phyloP scores from a whole-genome alignment of 306 rosid species.

The Macrotyloma uniflorum region DNA sequence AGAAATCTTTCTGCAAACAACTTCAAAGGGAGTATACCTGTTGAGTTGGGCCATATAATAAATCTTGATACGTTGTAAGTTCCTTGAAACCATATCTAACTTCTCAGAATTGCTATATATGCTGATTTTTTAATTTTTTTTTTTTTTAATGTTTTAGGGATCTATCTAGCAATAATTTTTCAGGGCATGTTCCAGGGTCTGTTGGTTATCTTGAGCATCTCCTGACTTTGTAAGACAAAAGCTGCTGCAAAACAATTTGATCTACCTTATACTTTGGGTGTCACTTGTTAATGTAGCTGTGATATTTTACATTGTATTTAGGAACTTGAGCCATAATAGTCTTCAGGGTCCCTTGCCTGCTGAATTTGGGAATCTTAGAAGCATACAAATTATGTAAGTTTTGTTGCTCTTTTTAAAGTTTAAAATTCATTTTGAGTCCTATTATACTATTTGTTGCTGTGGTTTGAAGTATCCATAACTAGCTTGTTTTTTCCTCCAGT shows the following conservation, averaged over 20 bases:
- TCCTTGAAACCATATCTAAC: not conserved
- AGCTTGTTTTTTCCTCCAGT: not conserved
- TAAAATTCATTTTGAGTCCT: not conserved
- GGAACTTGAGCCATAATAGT: constrained; percentile 1
- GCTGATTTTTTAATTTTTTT: not conserved
- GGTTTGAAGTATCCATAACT: not conserved
- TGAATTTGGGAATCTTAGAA: constrained; percentile 16
- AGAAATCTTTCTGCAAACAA: constrained; percentile 27
- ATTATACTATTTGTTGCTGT: not conserved
- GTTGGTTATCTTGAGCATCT: constrained; percentile 28
- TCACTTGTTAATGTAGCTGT: not conserved
- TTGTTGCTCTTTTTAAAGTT: not conserved
- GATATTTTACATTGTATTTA: not conserved
- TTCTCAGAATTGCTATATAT: not conserved
- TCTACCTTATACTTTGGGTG: not conserved
- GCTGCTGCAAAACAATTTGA: not conserved
- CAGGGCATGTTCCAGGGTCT: constrained; percentile 22
- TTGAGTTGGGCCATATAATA: constrained; percentile 8
- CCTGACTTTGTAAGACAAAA: constrained; percentile 19
- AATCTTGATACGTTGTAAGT: constrained; percentile 14
- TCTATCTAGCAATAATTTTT: constrained; percentile 16
- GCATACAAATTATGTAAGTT: constrained; percentile 13
- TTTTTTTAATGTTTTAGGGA: not conserved
- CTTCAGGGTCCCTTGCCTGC: constrained; percentile 7
- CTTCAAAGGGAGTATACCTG: constrained; percentile 18